Evolutionary conservation across 176 grass and related monocot species (phyloP), one percentile per base, ranked within the genome.

Genomic region (Coix lacrymajobi): DNA sequence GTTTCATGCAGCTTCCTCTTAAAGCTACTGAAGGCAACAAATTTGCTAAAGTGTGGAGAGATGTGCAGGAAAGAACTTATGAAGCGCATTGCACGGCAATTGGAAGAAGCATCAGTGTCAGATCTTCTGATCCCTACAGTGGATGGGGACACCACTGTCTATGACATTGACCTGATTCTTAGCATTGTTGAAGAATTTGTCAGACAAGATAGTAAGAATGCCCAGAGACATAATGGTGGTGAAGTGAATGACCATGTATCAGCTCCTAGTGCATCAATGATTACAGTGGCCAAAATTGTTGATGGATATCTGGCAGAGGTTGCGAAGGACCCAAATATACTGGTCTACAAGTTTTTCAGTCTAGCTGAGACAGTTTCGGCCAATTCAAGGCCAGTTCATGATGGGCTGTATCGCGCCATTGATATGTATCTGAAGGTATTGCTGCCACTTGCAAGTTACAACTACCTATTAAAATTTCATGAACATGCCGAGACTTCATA

Each of bases 371-470:
- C 83, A 68, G 51, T 99, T 38, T 83, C 89, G 29, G 85, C 64
- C 73, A 87, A 90, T 60, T 92, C 93, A 63, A 96, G 96, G 66
- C 89, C 87, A 1, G 77, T 92, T 56, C 93, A 99, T 81, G 96
- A 99, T 70, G 93, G 93, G 60, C 43, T 99, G 34, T 99, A 99
- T 67, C 93, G 89, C 1, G 96, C 96, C 62, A 79, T 99, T 69
- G 96, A 96, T 87, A 96, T 84, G 87, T 99, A 90, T 86, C 83
- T 99, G 19, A 96, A 99, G 96, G 96, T 99, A 96, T 73, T 81
- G 10, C 24, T 26, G n/a, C n/a, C 56, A 60, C 26, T 31, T 63
- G 61, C 28, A 15, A 31, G 38, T 52, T 73, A 36, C 63, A 79
- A 54, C n/a, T 81, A 33, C 9, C 65, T 33, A 69, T 48, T 56